Conservation (phyloP, 2,329 filamentous ascomycete genomes). For the Dactylellina haptotyla region DNA sequence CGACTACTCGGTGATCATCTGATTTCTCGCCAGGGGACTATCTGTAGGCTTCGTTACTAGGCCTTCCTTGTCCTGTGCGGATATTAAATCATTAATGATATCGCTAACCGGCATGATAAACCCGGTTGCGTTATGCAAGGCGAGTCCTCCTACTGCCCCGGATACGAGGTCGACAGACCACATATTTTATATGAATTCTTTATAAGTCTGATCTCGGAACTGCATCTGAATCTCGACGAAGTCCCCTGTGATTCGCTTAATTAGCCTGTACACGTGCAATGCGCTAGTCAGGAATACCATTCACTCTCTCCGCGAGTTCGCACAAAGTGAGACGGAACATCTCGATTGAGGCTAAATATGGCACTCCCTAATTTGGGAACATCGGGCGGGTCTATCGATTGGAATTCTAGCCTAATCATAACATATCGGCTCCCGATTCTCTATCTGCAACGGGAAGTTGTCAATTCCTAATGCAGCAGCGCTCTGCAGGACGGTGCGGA, state of each 20-base stretch:
- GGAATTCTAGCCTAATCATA: constrained; percentile 37
- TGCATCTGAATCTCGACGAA: constrained; percentile 22
- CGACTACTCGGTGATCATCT: constrained; percentile 27
- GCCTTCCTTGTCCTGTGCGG: constrained; percentile 27
- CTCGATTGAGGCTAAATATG: constrained; percentile 51
- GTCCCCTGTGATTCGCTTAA: constrained; percentile 36
- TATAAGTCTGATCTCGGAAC: constrained; percentile 52
- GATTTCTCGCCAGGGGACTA: constrained; percentile 24
- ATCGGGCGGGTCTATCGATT: constrained; percentile 18
- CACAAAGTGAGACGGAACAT: constrained; percentile 32
- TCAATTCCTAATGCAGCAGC: constrained; percentile 8
- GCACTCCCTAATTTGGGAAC: constrained; percentile 18
- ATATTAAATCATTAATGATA: constrained; percentile 36
- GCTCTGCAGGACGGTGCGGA: constrained; percentile 20
- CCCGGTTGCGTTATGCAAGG: constrained; percentile 40
- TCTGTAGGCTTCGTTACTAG: constrained; percentile 10
- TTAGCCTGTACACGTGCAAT: constrained; percentile 41
- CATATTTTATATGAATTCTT: constrained; percentile 39
- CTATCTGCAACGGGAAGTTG: constrained; percentile 22
- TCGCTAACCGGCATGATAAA: constrained; percentile 18
- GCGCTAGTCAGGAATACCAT: constrained; percentile 2
- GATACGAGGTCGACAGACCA: constrained; percentile 32
- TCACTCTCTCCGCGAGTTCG: constrained; percentile 7
- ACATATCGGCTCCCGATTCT: constrained; percentile 20
- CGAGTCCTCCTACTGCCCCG: constrained; percentile 17